These are phyloP conservation scores for Starmerella floricola DNA, from an alignment of 805 yeast species.

Conservation along the genomic window DNA sequence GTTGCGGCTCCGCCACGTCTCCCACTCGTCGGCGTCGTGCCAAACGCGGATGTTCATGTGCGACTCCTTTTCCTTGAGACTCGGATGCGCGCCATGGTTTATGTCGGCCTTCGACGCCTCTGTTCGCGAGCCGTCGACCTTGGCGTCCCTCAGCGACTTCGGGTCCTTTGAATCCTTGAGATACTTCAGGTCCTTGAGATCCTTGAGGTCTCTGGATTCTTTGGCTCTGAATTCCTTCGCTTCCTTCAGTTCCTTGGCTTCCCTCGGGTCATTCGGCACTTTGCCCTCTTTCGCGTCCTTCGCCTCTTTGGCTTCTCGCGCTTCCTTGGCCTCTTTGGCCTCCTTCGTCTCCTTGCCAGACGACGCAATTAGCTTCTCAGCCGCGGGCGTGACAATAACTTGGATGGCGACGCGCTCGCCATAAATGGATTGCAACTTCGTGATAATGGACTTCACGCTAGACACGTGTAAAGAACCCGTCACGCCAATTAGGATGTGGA, in stretches of 20 bases:
- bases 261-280: conserved; percentile 2
- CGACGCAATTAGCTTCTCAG: conserved; percentile 55
- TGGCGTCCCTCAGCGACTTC: background rate
- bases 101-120: background rate
- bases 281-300: background rate
- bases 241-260: background rate
- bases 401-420: conserved; percentile 75
- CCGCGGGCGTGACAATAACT: conserved; percentile 71
- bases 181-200: background rate
- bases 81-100: background rate
- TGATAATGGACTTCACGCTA: conserved; percentile 66
- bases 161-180: background rate
- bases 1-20: conserved; percentile 62
- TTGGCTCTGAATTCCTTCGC: conserved; percentile 3
- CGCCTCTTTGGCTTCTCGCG: conserved; percentile 1
- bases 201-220: conserved; percentile 1
- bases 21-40: conserved; percentile 94
- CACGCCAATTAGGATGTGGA: conserved; percentile 74
- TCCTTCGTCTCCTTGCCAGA: conserved; percentile 11
- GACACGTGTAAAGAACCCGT: conserved; percentile 81
- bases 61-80: conserved; percentile 6
- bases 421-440: conserved; percentile 67
- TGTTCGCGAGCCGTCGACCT: background rate
- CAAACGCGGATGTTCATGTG: conserved; percentile 47
- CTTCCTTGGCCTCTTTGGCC: background rate